phyloP scores from a whole-genome alignment of 495 filamentous ascomycete species.

The Paragyromitra xinjiangensis region DNA sequence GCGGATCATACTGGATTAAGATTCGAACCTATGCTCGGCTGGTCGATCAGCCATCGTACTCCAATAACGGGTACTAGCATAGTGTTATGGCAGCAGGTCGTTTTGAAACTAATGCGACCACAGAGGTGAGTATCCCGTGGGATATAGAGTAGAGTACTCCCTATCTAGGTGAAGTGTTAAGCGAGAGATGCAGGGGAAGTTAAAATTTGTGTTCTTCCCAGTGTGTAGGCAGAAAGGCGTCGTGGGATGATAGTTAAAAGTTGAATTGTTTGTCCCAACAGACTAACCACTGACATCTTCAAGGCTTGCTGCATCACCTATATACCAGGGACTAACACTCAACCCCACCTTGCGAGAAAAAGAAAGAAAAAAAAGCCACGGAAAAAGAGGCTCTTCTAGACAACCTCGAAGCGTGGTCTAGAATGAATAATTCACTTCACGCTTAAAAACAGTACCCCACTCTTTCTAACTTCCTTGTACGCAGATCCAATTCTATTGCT shows the following conservation, averaged over 20 bases:
- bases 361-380: neutral
- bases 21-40: neutral
- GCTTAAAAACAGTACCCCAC: neutral
- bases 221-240: neutral
- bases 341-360: neutral
- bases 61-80: conserved; percentile 23
- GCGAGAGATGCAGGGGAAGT: conserved; percentile 12
- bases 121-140: neutral
- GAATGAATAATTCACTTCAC: neutral
- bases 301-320: neutral
- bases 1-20: neutral
- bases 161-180: conserved; percentile 5
- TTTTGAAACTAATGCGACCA: conserved; percentile 6
- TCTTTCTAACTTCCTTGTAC: neutral
- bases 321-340: neutral
- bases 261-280: neutral
- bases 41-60: conserved; percentile 34
- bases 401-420: neutral
- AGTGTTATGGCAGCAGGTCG: conserved; percentile 10
- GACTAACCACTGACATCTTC: neutral
- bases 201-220: neutral
- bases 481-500: neutral
- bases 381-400: conserved; percentile 14
- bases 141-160: neutral
- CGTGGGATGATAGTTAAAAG: neutral